phyloP scores from a whole-genome alignment of 805 yeast species.

The Metschnikowia lunata region DNA sequence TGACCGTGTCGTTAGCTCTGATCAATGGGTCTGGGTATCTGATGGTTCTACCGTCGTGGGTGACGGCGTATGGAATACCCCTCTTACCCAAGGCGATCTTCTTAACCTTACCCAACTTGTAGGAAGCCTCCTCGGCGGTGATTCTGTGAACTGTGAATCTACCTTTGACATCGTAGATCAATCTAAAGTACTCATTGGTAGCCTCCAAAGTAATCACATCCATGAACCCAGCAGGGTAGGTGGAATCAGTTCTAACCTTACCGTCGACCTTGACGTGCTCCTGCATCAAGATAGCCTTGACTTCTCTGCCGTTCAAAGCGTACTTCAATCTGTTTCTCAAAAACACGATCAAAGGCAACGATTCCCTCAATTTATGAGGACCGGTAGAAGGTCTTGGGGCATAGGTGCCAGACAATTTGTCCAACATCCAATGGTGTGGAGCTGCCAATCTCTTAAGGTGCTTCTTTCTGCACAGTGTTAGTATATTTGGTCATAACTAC shows the following conservation, averaged over 20 bases:
- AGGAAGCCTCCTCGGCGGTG: constrained; percentile 96
- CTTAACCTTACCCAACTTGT: constrained; percentile 98
- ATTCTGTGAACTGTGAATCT: constrained; percentile 99
- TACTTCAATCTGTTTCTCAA: constrained; percentile 98
- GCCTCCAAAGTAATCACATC: constrained; percentile 96
- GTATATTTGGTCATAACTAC: constrained; percentile 16
- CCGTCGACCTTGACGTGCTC: constrained; percentile 98
- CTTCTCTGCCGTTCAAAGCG: constrained; percentile 98
- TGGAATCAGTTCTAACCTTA: constrained; percentile 98
- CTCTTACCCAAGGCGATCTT: constrained; percentile 97
- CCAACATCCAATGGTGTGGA: constrained; percentile 99
- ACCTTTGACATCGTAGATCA: constrained; percentile 97
- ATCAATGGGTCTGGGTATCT: constrained; percentile 98
- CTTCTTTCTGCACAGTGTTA: constrained; percentile 69
- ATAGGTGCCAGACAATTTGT: constrained; percentile 98
- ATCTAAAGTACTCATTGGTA: constrained; percentile 99
- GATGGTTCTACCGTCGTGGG: constrained; percentile 99
- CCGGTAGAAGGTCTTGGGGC: constrained; percentile 99
- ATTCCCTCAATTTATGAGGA: constrained; percentile 99
- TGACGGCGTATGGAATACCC: constrained; percentile 97
- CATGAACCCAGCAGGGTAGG: constrained; percentile 99
- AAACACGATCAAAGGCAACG: constrained; percentile 94
- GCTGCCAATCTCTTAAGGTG: constrained; percentile 99
- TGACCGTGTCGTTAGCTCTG: constrained; percentile 97
- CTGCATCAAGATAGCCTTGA: constrained; percentile 96